These are phyloP conservation scores for Chlorella ohadii DNA, from an alignment of 139 green algal species.

Conservation along the genomic window DNA sequence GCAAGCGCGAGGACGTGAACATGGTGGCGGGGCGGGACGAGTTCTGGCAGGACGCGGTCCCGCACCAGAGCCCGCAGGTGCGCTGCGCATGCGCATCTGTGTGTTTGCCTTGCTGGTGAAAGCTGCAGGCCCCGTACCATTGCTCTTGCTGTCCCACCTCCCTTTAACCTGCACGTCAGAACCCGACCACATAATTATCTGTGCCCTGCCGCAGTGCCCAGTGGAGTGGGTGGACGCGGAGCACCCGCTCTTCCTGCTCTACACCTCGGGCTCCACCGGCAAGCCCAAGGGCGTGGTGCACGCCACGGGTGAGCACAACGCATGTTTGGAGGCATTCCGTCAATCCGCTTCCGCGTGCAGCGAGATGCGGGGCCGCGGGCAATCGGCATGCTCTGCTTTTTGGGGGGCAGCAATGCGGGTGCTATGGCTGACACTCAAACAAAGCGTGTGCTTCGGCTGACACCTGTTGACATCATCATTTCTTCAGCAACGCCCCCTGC, in stretches of 20 bases:
- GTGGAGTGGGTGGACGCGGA: constrained; percentile 93
- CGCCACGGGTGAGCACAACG: constrained; percentile 70
- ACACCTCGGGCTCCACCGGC: constrained; percentile 94
- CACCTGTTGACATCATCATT: background rate
- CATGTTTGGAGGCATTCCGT: too few relatives aligned
- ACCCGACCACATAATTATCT: too few relatives aligned
- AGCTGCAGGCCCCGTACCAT: too few relatives aligned
- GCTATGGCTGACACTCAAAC: too few relatives aligned
- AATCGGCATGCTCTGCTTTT: too few relatives aligned
- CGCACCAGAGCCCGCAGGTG: constrained; percentile 43
- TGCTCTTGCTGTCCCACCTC: too few relatives aligned
- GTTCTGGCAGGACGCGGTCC: constrained; percentile 86
- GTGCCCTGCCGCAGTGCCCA: background rate
- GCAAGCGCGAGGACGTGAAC: constrained; percentile 50
- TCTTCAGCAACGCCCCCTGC: background rate
- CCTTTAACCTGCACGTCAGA: too few relatives aligned
- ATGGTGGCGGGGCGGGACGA: constrained; percentile 72
- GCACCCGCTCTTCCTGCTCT: constrained; percentile 75
- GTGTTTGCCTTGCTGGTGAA: too few relatives aligned
- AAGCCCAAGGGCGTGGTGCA: constrained; percentile 97
- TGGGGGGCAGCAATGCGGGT: too few relatives aligned
- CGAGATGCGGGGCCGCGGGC: too few relatives aligned
- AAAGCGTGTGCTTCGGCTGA: background rate
- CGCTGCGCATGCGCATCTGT: background rate
- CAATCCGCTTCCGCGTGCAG: too few relatives aligned